phyloP scores from a whole-genome alignment of 2,329 filamentous ascomycete species.

The Colletotrichum camelliae region DNA sequence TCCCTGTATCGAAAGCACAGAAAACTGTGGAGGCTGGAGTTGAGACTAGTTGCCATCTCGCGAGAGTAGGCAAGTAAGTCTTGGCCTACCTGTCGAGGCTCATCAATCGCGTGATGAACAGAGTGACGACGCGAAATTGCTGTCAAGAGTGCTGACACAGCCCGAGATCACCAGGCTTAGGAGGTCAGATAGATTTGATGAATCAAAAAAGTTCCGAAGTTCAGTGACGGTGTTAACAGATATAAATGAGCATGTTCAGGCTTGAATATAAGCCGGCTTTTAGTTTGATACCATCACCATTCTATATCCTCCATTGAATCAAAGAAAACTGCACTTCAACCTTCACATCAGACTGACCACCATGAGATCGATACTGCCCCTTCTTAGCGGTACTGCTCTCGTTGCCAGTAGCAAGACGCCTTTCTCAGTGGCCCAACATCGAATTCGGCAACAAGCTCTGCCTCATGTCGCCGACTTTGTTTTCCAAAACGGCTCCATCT shows the following conservation, averaged over 20 bases:
- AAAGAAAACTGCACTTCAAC: neutral
- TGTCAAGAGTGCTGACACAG: neutral
- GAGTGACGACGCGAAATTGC: neutral
- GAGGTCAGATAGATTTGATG: fast-evolving
- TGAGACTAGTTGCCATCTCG: neutral
- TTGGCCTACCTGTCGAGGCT: neutral
- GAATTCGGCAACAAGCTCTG: neutral
- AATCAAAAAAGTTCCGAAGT: neutral
- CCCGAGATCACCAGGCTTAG: neutral
- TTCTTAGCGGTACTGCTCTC: neutral
- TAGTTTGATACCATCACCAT: neutral
- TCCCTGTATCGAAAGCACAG: neutral
- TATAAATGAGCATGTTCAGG: neutral
- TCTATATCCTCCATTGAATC: neutral
- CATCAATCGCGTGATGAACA: neutral
- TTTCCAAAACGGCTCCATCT: constrained; percentile 31
- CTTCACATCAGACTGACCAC: neutral
- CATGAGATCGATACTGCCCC: neutral
- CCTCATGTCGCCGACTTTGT: constrained; percentile 24
- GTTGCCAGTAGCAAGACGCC: neutral
- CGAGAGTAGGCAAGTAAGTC: neutral
- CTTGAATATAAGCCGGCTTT: neutral
- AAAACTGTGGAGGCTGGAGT: neutral
- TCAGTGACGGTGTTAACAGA: neutral
- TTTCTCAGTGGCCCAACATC: neutral